These are phyloP conservation scores for Eimeria maxima DNA, from an alignment of 169 alveolate genomes.

Conservation along the genomic window DNA sequence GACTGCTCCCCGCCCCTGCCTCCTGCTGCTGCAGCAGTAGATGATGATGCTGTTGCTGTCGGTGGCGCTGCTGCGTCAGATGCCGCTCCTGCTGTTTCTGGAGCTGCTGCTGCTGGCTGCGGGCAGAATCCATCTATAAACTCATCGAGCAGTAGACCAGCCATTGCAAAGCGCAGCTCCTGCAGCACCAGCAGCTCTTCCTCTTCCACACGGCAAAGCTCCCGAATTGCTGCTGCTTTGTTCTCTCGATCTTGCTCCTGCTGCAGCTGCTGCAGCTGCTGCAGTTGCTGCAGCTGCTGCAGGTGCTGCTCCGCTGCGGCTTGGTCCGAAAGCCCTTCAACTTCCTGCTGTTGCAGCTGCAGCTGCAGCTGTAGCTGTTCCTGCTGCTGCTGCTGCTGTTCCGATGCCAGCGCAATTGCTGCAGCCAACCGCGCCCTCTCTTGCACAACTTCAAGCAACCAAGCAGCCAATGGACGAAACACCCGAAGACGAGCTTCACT, in stretches of 20 bases:
- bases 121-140: slow-evolving; percentile 19
- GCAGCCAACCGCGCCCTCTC: slow-evolving; percentile 38
- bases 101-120: neutral
- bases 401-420: slow-evolving; percentile 15
- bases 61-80: no score
- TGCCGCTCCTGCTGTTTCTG: slow-evolving; percentile 22
- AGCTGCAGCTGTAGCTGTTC: neutral
- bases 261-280: no score
- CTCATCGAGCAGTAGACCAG: slow-evolving; percentile 65
- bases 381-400: slow-evolving; percentile 60
- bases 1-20: neutral
- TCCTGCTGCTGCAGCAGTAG: no score
- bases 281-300: no score
- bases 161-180: slow-evolving; percentile 73
- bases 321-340: neutral
- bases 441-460: slow-evolving; percentile 22
- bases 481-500: slow-evolving; percentile 11
- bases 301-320: neutral
- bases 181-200: slow-evolving; percentile 73
- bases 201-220: neutral
- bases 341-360: neutral
- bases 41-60: no score
- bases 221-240: neutral
- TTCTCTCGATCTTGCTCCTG: no score
- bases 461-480: neutral